Conservation (phyloP, 495 filamentous ascomycete genomes). For the Lophiostoma macrostomum region DNA sequence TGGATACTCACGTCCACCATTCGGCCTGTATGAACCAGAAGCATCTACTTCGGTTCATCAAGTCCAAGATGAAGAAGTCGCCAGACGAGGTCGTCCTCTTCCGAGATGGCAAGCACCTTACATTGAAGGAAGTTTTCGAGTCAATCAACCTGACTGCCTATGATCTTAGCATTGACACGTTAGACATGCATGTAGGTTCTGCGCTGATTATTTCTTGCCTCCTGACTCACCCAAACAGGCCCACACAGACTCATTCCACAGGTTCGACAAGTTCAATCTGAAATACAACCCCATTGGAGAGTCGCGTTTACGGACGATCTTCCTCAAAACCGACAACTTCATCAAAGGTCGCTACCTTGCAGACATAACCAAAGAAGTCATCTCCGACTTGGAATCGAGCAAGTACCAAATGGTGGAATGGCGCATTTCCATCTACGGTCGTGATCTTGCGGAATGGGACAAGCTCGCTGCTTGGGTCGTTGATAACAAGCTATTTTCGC, state of each 20-base stretch:
- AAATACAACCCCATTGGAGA: conserved; percentile 98
- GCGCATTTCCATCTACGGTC: conserved; percentile 95
- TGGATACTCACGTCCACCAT: conserved; percentile 98
- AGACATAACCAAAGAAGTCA: conserved; percentile 96
- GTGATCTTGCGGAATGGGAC: conserved; percentile 91
- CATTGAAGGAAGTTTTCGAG: conserved; percentile 88
- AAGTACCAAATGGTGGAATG: conserved; percentile 99
- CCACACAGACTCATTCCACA: conserved; percentile 96
- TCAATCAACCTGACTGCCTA: conserved; percentile 97
- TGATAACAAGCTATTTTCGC: conserved; percentile 96
- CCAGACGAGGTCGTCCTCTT: conserved; percentile 91
- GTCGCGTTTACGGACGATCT: conserved; percentile 90
- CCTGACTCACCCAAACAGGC: conserved; percentile 53
- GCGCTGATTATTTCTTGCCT: neutral
- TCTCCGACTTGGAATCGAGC: conserved; percentile 95
- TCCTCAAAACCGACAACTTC: conserved; percentile 97
- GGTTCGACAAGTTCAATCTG: conserved; percentile 98
- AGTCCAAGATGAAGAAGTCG: conserved; percentile 98
- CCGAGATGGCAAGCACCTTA: conserved; percentile 88
- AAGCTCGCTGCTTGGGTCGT: conserved; percentile 98
- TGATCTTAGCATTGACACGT: conserved; percentile 95
- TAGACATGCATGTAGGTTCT: conserved; percentile 89
- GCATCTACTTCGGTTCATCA: conserved; percentile 95
- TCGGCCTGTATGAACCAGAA: conserved; percentile 99
- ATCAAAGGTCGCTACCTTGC: conserved; percentile 94